Percentiles rank a stretch among this genome's conserved stretches.
These are phyloP conservation scores for Neurospora sp. DNA, from an alignment of 495 filamentous ascomycete genomes.

Conservation along the genomic window DNA sequence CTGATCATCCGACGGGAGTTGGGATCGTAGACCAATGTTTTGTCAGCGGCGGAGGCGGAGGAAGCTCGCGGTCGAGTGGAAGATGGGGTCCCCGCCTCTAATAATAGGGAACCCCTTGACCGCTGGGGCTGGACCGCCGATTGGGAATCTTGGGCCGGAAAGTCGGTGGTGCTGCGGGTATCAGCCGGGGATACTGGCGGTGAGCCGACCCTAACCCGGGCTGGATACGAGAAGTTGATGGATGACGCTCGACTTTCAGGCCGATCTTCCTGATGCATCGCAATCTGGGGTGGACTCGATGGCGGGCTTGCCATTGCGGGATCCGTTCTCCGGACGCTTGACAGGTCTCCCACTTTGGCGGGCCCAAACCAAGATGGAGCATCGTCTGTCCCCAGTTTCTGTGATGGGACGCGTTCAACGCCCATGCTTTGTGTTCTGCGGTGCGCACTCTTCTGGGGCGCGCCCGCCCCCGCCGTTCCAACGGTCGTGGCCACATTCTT, in stretches of 20 bases:
- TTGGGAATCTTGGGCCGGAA: not conserved
- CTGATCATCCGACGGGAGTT: slow-evolving; percentile 47
- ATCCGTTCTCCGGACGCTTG: slow-evolving; percentile 33
- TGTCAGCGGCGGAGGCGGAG: slow-evolving; percentile 19
- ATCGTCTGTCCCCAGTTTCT: slow-evolving; percentile 27
- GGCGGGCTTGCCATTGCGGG: slow-evolving; percentile 29
- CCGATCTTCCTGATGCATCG: slow-evolving; percentile 15
- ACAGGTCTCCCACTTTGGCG: slow-evolving; percentile 30
- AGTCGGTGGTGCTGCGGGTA: not conserved
- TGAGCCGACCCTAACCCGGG: slow-evolving; percentile 21
- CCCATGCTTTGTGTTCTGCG: slow-evolving; percentile 20
- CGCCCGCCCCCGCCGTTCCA: slow-evolving; percentile 1
- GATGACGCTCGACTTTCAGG: slow-evolving; percentile 54
- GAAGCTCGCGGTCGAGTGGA: slow-evolving; percentile 11
- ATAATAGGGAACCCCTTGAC: not conserved
- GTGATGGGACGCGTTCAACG: slow-evolving; percentile 32
- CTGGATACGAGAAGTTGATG: slow-evolving; percentile 82
- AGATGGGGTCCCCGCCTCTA: not conserved
- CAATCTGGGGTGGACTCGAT: slow-evolving; percentile 21
- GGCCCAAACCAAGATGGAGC: slow-evolving; percentile 32
- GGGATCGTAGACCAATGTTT: slow-evolving; percentile 43
- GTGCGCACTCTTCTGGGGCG: slow-evolving; percentile 6
- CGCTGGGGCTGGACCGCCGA: not conserved
- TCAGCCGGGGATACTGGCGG: slow-evolving; percentile 17
- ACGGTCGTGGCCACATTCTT: slow-evolving; percentile 25